Evolutionary conservation across 805 yeast species (phyloP).

Genomic region (Candida hungchunana): DNA sequence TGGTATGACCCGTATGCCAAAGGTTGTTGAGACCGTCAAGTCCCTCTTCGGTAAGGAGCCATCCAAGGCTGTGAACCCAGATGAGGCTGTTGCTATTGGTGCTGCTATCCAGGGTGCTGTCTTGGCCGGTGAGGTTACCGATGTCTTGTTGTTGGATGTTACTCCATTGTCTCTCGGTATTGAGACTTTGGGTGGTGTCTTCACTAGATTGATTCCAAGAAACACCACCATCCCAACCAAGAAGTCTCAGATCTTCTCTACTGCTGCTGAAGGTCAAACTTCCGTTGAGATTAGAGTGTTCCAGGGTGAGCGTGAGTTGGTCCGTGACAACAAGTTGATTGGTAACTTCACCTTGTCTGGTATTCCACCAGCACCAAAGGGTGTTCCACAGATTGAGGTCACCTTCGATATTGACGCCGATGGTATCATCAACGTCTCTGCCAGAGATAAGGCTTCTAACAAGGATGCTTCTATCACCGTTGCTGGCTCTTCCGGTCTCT

Average conservation of each 20-base stretch:
- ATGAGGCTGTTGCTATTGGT: conserved; percentile 86
- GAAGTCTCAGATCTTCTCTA: conserved; percentile 97
- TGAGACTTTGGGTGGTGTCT: conserved; percentile 99
- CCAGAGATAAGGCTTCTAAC: conserved; percentile 77
- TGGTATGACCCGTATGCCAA: conserved; percentile 91
- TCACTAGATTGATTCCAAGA: conserved; percentile 98
- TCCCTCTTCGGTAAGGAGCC: conserved; percentile 61
- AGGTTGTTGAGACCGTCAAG: conserved; percentile 61
- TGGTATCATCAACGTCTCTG: conserved; percentile 78
- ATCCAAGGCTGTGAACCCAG: conserved; percentile 76
- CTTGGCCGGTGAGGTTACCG: conserved; percentile 79
- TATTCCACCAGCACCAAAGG: conserved; percentile 75
- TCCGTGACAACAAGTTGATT: conserved; percentile 76
- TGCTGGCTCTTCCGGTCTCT: conserved; percentile 56
- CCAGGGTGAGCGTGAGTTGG: conserved; percentile 87
- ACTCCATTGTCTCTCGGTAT: conserved; percentile 98
- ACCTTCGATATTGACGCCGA: conserved; percentile 45
- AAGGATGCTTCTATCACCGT: conserved; percentile 70
- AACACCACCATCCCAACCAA: conserved; percentile 98
- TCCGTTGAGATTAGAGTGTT: conserved; percentile 98
- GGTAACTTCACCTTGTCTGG: conserved; percentile 72
- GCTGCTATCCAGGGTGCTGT: conserved; percentile 91
- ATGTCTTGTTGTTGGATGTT: conserved; percentile 93
- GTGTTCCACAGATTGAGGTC: conserved; percentile 75
- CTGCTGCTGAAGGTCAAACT: conserved; percentile 98